Conservation (phyloP, 192 early-diverging fungal species). For the Entomortierella chlamydospora region DNA sequence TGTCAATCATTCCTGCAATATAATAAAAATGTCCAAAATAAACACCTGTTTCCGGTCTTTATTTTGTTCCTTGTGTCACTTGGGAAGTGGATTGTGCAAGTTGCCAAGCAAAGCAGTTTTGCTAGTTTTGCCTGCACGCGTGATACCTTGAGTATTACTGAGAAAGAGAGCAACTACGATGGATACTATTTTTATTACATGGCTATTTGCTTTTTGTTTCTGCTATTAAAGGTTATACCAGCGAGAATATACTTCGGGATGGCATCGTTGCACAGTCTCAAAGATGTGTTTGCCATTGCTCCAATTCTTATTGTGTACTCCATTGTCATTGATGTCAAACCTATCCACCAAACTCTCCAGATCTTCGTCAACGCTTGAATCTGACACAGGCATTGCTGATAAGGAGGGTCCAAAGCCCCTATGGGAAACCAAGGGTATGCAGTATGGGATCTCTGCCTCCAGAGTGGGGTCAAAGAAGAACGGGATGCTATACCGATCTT, state of each 20-base stretch:
- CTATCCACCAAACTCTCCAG: slow-evolving; percentile 14
- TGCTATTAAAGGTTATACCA: slow-evolving; percentile 20
- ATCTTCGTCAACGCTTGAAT: slow-evolving; percentile 10
- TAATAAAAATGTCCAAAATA: slow-evolving; percentile 35
- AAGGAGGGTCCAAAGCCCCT: not conserved
- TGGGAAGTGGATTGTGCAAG: not conserved
- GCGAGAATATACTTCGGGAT: slow-evolving; percentile 37
- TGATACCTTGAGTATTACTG: not conserved
- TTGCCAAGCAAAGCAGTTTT: not conserved
- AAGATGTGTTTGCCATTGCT: slow-evolving; percentile 46
- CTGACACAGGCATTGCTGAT: not conserved
- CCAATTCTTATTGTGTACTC: not conserved
- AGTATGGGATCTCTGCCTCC: slow-evolving; percentile 54
- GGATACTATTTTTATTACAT: no score
- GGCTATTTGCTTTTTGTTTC: no score
- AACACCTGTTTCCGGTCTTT: slow-evolving; percentile 43
- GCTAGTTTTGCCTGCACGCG: no score
- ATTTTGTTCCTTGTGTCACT: slow-evolving; percentile 17
- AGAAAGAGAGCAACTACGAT: no score
- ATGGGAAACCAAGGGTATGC: no score
- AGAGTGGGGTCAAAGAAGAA: slow-evolving; percentile 64
- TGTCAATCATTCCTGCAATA: slow-evolving; percentile 27
- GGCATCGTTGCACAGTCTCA: slow-evolving; percentile 43
- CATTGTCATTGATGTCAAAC: not conserved
- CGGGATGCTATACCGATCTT: slow-evolving; percentile 68